A percentile compares a stretch with the other conserved stretches of the same genome.
These are phyloP conservation scores for Dendrostoma leiphaemia DNA, from an alignment of 2,329 filamentous ascomycete genomes.

Conservation along the genomic window DNA sequence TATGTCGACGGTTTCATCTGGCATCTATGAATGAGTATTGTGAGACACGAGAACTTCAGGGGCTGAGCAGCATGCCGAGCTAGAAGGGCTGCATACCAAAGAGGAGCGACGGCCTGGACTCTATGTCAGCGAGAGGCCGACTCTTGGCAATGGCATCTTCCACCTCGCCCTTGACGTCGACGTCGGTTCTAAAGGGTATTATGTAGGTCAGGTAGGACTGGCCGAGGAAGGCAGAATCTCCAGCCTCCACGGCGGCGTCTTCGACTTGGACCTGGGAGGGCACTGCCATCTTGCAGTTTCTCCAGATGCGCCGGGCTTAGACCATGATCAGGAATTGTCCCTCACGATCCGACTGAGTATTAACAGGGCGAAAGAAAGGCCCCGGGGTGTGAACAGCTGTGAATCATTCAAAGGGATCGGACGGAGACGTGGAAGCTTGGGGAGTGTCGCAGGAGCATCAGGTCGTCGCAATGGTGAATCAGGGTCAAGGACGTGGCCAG, in stretches of 20 bases:
- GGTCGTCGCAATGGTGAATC: too few species aligned
- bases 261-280: constrained; percentile 30
- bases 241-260: constrained; percentile 22
- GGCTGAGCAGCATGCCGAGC: constrained; percentile 23
- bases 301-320: constrained; percentile 2
- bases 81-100: constrained; percentile 58
- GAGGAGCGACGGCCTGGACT: constrained; percentile 49
- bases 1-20: constrained; percentile 72
- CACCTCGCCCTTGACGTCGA: constrained; percentile 53
- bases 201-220: constrained; percentile 60
- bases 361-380: background rate
- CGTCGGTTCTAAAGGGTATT: constrained; percentile 54
- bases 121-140: constrained; percentile 14
- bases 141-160: constrained; percentile 21
- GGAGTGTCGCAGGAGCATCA: background rate
- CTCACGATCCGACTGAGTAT: background rate
- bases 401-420: too few species aligned
- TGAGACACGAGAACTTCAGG: constrained; percentile 33
- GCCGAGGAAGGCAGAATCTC: constrained; percentile 49
- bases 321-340: constrained; percentile 3
- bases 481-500: background rate
- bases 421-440: background rate
- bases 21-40: constrained; percentile 47
- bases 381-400: background rate
- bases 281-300: constrained; percentile 25